Conservation (phyloP, 768 basidiomycete genomes). For the Paxillus ammoniavirescens region DNA sequence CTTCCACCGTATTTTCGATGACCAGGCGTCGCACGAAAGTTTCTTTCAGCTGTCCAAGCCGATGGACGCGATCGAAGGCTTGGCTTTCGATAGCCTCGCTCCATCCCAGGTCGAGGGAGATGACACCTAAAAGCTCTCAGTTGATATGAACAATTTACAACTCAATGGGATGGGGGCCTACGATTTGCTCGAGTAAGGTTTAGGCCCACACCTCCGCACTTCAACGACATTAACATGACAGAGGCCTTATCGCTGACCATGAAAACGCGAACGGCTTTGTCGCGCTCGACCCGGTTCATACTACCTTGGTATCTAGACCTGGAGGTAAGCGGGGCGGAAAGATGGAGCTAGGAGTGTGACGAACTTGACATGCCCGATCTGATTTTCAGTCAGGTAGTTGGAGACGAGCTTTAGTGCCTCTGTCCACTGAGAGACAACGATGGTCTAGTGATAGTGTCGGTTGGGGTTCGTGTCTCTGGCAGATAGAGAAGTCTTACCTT, state of each 20-base stretch:
- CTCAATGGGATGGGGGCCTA: slow-evolving; percentile 3
- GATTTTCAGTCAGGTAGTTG: slow-evolving; percentile 52
- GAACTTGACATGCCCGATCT: slow-evolving; percentile 55
- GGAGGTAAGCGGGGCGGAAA: not conserved
- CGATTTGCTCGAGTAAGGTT: slow-evolving; percentile 65
- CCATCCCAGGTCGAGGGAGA: slow-evolving; percentile 64
- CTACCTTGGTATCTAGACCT: slow-evolving; percentile 54
- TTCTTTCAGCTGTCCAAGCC: slow-evolving; percentile 52
- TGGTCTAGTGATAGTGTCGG: slow-evolving; percentile 35
- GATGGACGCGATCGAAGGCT: slow-evolving; percentile 57
- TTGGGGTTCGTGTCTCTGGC: not conserved
- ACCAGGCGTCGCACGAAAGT: slow-evolving; percentile 58
- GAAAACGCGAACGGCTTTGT: slow-evolving; percentile 54
- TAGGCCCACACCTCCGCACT: slow-evolving; percentile 56
- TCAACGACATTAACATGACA: slow-evolving; percentile 62
- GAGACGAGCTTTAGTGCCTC: slow-evolving; percentile 62
- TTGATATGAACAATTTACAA: not conserved
- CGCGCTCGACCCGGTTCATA: slow-evolving; percentile 53
- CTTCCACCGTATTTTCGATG: slow-evolving; percentile 61
- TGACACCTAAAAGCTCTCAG: slow-evolving; percentile 36
- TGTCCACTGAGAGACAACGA: slow-evolving; percentile 75
- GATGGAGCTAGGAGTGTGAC: slow-evolving; percentile 2
- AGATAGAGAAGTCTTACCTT: slow-evolving; percentile 41
- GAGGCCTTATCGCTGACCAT: slow-evolving; percentile 57
- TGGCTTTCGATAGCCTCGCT: slow-evolving; percentile 61